Conservation (phyloP, 1,284 basidiomycete species). For the Ganoderma boninense region DNA sequence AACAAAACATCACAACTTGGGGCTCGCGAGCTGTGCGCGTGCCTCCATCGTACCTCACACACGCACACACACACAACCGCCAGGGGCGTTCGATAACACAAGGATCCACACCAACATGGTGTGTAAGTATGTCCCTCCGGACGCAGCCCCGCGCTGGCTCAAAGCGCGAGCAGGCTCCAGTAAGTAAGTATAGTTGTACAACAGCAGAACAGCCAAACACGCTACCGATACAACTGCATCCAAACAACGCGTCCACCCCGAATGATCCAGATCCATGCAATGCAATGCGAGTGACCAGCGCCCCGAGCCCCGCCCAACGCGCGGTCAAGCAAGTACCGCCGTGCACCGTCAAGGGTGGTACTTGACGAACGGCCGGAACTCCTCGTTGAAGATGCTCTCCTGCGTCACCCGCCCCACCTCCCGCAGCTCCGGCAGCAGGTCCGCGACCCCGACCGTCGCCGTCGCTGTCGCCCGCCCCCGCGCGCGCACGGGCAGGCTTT, state of each 20-base stretch:
- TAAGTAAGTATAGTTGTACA: neutral
- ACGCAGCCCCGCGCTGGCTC: neutral
- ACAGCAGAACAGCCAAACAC: neutral
- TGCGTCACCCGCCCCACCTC: slow-evolving; percentile 31
- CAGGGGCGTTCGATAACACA: neutral
- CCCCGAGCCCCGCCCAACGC: too few relatives aligned
- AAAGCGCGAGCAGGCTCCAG: neutral
- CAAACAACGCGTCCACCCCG: neutral
- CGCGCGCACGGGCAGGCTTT: slow-evolving; percentile 17
- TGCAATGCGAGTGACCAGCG: too few relatives aligned
- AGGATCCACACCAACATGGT: neutral
- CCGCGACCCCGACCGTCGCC: slow-evolving; percentile 14
- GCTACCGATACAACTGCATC: slow-evolving; percentile 1
- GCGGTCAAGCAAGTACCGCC: neutral
- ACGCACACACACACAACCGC: too few relatives aligned
- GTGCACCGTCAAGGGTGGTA: slow-evolving; percentile 19
- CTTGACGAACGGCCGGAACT: slow-evolving; percentile 29
- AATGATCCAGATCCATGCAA: neutral
- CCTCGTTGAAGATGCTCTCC: slow-evolving; percentile 32
- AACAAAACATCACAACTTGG: too few relatives aligned
- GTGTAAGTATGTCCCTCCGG: neutral
- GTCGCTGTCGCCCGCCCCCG: slow-evolving; percentile 4
- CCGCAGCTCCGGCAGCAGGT: slow-evolving; percentile 28
- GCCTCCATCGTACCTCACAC: too few relatives aligned
- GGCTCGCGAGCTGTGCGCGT: too few relatives aligned